phyloP scores from a whole-genome alignment of 768 basidiomycete genomes.

The Clathrus columnatus region DNA sequence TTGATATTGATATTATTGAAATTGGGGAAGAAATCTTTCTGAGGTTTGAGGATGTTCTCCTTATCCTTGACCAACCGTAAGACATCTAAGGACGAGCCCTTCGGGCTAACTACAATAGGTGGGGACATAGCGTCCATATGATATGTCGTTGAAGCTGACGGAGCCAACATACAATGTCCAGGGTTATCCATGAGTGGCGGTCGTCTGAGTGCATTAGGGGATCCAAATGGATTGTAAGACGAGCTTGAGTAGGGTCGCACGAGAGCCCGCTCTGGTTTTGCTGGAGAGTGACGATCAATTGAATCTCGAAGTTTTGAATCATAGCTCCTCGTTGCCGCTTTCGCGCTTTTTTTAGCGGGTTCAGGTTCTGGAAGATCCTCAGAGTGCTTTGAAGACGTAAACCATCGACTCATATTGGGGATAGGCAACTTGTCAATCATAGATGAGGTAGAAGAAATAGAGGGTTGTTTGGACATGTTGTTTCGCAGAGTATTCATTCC shows the following conservation, averaged over 20 bases:
- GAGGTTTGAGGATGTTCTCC: slow-evolving; percentile 17
- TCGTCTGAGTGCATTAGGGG: slow-evolving; percentile 5
- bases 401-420: neutral
- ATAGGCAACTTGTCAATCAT: neutral
- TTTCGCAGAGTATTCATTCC: neutral
- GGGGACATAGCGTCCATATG: neutral
- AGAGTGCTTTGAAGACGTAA: neutral
- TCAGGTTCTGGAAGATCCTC: neutral
- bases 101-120: slow-evolving; percentile 17
- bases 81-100: slow-evolving; percentile 46
- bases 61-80: slow-evolving; percentile 40
- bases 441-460: neutral
- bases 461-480: neutral
- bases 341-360: neutral
- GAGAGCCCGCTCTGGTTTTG: neutral
- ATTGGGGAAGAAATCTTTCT: slow-evolving; percentile 12
- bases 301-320: neutral
- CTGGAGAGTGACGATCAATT: neutral
- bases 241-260: neutral
- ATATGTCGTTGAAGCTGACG: neutral
- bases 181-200: slow-evolving; percentile 3
- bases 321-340: neutral
- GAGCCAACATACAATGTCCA: neutral
- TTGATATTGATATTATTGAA: slow-evolving; percentile 23
- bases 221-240: neutral